Base-by-base conservation (phyloP, 2,329 filamentous ascomycete species). In the Ophiostoma himal-ulmi region DNA sequence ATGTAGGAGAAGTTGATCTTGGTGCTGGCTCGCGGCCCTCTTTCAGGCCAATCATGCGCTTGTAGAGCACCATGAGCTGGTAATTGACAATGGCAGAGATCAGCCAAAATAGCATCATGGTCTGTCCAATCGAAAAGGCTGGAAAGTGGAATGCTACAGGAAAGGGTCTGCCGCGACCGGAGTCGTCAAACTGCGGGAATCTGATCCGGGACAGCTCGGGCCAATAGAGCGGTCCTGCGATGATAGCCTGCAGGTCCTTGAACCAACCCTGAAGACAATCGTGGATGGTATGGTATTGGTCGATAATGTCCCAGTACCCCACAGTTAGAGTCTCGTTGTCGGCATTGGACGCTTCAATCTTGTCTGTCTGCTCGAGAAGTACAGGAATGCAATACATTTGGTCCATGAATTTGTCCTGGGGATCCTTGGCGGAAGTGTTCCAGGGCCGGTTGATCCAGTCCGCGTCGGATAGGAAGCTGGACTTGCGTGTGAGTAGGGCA, bases 71-170 rank as follows among this genome's bases (percentile, higher is more conserved):
- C 14, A 41, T 22, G 11, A 74, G 70, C 37, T 75, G 72, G 54
- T 62, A 34, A 39, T 75, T 68, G 34, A 73, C 70, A 11, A 71
- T 68, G 48, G 74, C 52, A 22, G 67, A 37, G 26, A 71, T 69
- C 44, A 74, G 44, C 74, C 74, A 76, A 67, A 72, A 75, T 30
- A 73, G 68, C 2, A 75, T 41, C 30, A 73, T 20, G 30, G 69
- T 66, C 70, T 75, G 74, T 66, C 70, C 75, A 8, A 76, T 62
- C 34, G 70, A 48, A 68, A 75, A 74, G 34, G 75, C 72, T 0
- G 74, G 73, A 68, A 76, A 76, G 48, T 72, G 73, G 20, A 74
- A 75, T 4, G 74, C 70, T 1, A 76, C 74, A 13, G 74, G 70
- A 65, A 74, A 76, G 11, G 74, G 72, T 10, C 70, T 66, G 22